Conservation (phyloP, 2,329 filamentous ascomycete species). For the Paraconiothyrium brasiliense region DNA sequence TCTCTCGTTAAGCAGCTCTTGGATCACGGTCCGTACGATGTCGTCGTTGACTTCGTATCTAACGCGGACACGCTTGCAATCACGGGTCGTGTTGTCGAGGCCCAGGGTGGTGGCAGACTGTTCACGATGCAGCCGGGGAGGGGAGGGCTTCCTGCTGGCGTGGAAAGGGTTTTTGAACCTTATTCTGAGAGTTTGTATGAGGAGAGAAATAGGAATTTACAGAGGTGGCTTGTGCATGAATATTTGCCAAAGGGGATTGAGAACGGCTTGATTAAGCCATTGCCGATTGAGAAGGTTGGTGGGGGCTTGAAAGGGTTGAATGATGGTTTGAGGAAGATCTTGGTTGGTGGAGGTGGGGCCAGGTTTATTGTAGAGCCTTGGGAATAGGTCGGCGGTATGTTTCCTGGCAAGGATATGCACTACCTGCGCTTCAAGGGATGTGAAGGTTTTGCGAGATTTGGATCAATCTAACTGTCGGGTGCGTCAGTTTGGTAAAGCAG, state of each 20-base stretch:
- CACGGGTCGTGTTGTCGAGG: conserved; percentile 21
- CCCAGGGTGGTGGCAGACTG: conserved; percentile 22
- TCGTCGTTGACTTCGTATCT: conserved; percentile 37
- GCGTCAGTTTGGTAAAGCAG: no score
- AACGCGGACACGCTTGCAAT: conserved; percentile 19
- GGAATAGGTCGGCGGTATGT: neutral
- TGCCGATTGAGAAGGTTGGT: conserved; percentile 21
- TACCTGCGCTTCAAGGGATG: no score
- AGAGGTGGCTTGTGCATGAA: conserved; percentile 26
- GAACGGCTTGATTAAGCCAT: conserved; percentile 21
- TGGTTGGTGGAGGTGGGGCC: conserved; percentile 31
- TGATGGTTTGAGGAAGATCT: conserved; percentile 22
- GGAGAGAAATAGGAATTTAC: conserved; percentile 15
- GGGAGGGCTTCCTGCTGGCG: conserved; percentile 18
- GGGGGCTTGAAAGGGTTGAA: conserved; percentile 27
- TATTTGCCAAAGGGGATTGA: conserved; percentile 26
- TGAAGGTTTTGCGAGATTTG: no score
- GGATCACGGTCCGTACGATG: conserved; percentile 36
- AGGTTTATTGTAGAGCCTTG: conserved; percentile 29
- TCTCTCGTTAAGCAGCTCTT: conserved; percentile 27
- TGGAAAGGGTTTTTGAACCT: conserved; percentile 26
- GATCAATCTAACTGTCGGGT: no score
- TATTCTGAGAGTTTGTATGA: conserved; percentile 23
- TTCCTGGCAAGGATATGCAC: no score
- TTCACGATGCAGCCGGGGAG: conserved; percentile 20